These are phyloP conservation scores for Populus davidiana DNA, from an alignment of 345 rosid genomes.

Conservation along the genomic window DNA sequence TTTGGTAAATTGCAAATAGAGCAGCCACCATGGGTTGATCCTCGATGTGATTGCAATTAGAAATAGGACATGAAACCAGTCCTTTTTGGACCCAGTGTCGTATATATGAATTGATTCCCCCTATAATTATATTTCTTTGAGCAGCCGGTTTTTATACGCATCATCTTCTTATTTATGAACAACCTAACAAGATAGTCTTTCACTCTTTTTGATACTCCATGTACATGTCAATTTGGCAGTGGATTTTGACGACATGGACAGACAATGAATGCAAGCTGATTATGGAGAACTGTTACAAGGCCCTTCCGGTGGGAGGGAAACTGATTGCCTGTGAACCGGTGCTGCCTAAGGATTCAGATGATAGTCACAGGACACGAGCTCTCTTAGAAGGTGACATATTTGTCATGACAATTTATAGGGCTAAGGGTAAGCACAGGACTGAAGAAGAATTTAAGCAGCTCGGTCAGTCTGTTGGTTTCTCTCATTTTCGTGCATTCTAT, in stretches of 20 bases:
- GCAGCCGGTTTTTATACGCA: no score
- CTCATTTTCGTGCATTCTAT: slow-evolving; percentile 43
- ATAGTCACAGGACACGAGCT: slow-evolving; percentile 72
- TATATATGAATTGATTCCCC: no score
- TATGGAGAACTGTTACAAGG: slow-evolving; percentile 75
- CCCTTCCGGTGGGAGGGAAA: slow-evolving; percentile 72
- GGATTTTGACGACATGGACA: slow-evolving; percentile 76
- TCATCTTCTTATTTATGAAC: no score
- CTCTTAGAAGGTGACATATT: slow-evolving; percentile 77
- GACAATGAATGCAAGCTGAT: slow-evolving; percentile 78
- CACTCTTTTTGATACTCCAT: no score
- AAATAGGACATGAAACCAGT: no score
- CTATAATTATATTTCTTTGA: no score
- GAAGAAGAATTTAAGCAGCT: slow-evolving; percentile 64
- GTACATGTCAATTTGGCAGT: slow-evolving; percentile 37
- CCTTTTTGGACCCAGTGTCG: no score
- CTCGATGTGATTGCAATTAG: no score
- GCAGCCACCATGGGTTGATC: no score
- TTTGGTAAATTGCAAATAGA: no score
- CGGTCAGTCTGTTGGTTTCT: slow-evolving; percentile 63
- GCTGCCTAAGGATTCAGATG: slow-evolving; percentile 61
- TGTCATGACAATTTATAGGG: slow-evolving; percentile 72
- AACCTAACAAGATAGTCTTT: no score
- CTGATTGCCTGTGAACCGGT: slow-evolving; percentile 81
- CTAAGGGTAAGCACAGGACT: slow-evolving; percentile 79